Conservation (phyloP, 116 monocot genomes). For the Phalaenopsis hybrid region DNA sequence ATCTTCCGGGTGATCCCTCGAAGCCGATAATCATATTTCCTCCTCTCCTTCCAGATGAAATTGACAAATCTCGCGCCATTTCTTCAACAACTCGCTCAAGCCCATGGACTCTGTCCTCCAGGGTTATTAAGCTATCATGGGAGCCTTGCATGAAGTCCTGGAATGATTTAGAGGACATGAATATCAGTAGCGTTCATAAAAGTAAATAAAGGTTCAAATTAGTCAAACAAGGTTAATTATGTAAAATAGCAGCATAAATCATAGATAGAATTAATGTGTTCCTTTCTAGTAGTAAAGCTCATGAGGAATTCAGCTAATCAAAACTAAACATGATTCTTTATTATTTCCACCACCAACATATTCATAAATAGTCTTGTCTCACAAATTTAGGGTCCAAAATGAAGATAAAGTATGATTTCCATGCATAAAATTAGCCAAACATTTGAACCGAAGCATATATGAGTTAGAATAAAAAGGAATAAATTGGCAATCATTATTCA, state of each 20-base stretch:
- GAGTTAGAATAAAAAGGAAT: no score
- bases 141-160: constrained; percentile 97
- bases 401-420: no score
- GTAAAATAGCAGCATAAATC: neutral
- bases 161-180: constrained; percentile 1
- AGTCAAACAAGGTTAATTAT: neutral
- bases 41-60: constrained; percentile 57
- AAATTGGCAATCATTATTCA: no score
- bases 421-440: no score
- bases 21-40: constrained; percentile 51
- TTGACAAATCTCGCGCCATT: constrained; percentile 71
- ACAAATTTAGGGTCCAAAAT: no score
- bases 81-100: constrained; percentile 94
- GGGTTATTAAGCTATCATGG: constrained; percentile 85
- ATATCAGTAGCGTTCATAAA: neutral
- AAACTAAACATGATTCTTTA: no score
- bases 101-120: constrained; percentile 80
- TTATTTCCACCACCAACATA: no score
- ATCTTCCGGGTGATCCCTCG: constrained; percentile 58
- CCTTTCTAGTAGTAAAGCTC: no score
- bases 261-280: neutral
- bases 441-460: no score
- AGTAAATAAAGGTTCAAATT: neutral
- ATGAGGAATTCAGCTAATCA: no score
- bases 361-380: no score